A percentile compares a stretch with the other conserved stretches of the same genome.
phyloP scores from a whole-genome alignment of 306 rosid genomes.

The Corylus avellana region DNA sequence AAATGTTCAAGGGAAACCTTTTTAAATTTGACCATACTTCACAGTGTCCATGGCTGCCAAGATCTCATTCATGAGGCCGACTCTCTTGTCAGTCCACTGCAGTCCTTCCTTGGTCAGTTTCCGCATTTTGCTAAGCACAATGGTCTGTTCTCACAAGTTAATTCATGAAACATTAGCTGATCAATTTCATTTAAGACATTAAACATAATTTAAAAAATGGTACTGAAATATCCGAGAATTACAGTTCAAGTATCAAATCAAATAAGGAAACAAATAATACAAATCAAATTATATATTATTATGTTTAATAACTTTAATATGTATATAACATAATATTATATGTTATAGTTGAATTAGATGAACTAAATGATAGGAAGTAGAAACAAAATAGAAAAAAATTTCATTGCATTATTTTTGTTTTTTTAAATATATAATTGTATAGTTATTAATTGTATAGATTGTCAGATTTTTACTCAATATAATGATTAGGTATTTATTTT shows the following conservation, averaged over 20 bases:
- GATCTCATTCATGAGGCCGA: conserved; percentile 83
- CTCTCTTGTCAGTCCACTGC: conserved; percentile 82
- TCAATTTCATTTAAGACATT: neutral
- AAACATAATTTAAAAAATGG: neutral
- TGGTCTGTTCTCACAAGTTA: conserved; percentile 43
- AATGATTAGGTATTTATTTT: no score
- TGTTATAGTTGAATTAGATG: no score
- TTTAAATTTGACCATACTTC: conserved; percentile 55
- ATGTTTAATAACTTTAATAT: no score
- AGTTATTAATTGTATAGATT: no score
- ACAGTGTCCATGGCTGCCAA: conserved; percentile 86
- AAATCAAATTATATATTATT: no score
- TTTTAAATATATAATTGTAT: no score
- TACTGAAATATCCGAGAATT: neutral
- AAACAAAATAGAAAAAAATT: no score
- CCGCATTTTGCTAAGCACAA: conserved; percentile 67
- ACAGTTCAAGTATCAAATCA: neutral
- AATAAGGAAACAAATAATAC: no score
- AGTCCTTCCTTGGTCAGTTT: conserved; percentile 72
- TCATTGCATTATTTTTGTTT: no score
- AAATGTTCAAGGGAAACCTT: neutral
- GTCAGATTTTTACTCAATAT: no score
- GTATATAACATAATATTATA: no score
- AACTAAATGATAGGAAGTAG: no score
- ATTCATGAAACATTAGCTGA: neutral